These are phyloP conservation scores for Mallotus japonicus DNA, from an alignment of 441 rosid genomes.

Conservation along the genomic window DNA sequence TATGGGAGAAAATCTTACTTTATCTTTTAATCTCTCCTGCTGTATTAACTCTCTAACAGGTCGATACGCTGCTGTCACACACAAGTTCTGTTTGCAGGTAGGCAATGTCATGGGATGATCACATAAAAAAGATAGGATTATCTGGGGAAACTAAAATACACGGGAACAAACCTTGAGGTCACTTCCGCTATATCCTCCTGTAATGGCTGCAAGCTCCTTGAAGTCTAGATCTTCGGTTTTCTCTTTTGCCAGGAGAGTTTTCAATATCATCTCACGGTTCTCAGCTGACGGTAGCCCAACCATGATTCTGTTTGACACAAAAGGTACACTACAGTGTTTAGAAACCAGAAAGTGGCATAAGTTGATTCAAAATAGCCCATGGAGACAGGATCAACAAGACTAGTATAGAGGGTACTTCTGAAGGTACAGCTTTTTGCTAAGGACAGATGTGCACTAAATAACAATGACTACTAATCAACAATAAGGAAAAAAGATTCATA, in stretches of 20 bases:
- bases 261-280: constrained; percentile 84
- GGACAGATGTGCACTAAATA: neutral
- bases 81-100: constrained; percentile 68
- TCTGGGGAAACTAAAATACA: neutral
- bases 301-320: constrained; percentile 62
- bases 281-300: constrained; percentile 82
- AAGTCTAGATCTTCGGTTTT: constrained; percentile 71
- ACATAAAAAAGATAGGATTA: constrained; percentile 1
- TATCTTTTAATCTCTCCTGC: constrained; percentile 72
- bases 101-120: constrained; percentile 16
- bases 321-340: constrained; percentile 6
- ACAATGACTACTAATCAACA: neutral
- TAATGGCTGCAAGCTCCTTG: constrained; percentile 79
- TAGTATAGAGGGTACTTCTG: neutral
- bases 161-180: constrained; percentile 81
- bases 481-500: constrained; percentile 15
- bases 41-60: constrained; percentile 89
- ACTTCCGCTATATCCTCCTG: constrained; percentile 94
- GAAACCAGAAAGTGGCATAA: neutral
- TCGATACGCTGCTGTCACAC: constrained; percentile 88
- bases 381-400: neutral
- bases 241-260: constrained; percentile 80
- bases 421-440: neutral
- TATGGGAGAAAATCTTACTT: constrained; percentile 36
- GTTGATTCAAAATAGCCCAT: neutral